Percentiles rank a stretch among this genome's conserved stretches.
phyloP scores from a whole-genome alignment of 2,329 filamentous ascomycete genomes.

The Aspergillus ibericus region DNA sequence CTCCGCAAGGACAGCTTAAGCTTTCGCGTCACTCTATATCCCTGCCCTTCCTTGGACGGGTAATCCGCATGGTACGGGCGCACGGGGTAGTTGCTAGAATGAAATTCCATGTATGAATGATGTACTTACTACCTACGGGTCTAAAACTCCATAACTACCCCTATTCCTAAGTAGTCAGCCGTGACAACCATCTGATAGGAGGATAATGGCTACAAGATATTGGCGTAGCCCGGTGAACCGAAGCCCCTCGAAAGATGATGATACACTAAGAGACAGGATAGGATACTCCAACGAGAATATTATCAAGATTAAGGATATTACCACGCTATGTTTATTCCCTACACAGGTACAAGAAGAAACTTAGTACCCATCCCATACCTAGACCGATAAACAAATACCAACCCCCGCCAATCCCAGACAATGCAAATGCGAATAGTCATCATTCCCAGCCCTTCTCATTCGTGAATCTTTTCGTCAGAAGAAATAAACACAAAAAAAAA shows the following conservation, averaged over 20 bases:
- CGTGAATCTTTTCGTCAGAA: background rate
- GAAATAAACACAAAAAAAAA: background rate
- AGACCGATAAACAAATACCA: no score
- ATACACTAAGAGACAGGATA: no score
- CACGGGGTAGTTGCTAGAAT: background rate
- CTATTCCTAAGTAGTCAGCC: no score
- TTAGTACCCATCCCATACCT: no score
- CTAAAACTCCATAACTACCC: no score
- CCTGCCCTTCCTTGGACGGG: background rate
- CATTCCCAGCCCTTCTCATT: background rate
- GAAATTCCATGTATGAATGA: background rate
- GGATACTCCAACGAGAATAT: no score
- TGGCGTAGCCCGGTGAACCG: no score
- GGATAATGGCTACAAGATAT: no score
- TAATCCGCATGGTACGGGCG: background rate
- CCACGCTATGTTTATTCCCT: background rate
- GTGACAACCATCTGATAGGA: no score
- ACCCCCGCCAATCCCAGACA: background rate
- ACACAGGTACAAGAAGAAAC: background rate
- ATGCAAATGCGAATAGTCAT: background rate
- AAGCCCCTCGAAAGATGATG: no score
- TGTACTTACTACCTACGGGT: background rate
- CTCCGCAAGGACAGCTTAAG: background rate
- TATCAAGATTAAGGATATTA: background rate
- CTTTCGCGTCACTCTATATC: background rate